Conservation (phyloP, 352 stramenopile genomes). For the Globisporangium irregulare region DNA sequence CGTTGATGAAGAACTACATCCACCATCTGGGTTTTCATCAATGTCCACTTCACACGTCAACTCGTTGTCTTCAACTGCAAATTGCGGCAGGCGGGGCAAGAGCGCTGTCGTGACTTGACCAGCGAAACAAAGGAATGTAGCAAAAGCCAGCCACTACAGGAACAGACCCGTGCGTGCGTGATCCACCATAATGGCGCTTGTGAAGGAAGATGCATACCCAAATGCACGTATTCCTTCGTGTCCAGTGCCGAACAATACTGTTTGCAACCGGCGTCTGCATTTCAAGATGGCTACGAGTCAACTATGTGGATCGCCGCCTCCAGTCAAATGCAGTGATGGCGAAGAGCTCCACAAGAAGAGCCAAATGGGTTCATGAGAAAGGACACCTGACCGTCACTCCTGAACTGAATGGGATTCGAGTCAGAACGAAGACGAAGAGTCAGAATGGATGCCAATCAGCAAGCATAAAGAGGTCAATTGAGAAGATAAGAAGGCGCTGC, state of each 20-base stretch:
- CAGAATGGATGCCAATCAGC: background rate
- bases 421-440: background rate
- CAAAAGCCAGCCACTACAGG: no score
- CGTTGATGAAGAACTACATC: background rate
- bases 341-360: background rate
- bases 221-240: background rate
- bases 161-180: no score
- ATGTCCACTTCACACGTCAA: background rate
- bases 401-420: slow-evolving; percentile 3
- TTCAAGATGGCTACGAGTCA: no score
- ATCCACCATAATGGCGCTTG: background rate
- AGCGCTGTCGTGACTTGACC: background rate
- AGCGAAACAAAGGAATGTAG: no score
- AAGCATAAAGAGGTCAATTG: background rate
- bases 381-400: background rate
- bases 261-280: no score
- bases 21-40: background rate
- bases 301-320: background rate
- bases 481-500: background rate
- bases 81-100: background rate
- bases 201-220: background rate
- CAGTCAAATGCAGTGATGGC: background rate
- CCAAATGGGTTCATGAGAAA: background rate
- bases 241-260: no score
- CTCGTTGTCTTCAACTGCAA: background rate